phyloP scores from a whole-genome alignment of 371 early-diverging fungal genomes.

The Homolaphlyctis polyrhiza region DNA sequence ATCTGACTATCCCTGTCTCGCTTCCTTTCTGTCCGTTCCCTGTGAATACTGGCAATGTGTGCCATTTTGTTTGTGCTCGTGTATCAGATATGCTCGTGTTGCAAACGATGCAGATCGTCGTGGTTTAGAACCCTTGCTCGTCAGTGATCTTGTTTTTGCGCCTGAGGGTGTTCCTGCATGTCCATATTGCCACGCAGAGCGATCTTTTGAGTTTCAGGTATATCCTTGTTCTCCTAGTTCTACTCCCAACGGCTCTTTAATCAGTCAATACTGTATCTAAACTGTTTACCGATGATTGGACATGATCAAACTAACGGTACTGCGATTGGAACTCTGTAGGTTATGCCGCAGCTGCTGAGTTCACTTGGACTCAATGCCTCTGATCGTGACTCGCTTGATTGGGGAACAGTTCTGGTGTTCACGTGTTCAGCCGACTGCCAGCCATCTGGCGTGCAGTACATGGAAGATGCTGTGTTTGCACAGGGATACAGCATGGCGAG shows the following conservation, averaged over 20 bases:
- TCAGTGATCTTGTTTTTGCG: conserved; percentile 62
- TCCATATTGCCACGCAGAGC: conserved; percentile 63
- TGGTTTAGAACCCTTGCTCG: conserved; percentile 62
- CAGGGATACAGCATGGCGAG: conserved; percentile 58
- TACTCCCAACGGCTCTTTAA: too few species aligned
- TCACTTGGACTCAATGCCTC: conserved; percentile 71
- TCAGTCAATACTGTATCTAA: not conserved
- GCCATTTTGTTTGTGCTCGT: too few species aligned
- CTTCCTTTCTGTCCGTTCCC: too few species aligned
- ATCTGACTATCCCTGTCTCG: too few species aligned
- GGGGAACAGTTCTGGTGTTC: conserved; percentile 85
- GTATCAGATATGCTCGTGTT: conserved; percentile 1
- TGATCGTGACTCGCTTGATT: conserved; percentile 75
- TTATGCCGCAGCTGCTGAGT: conserved; percentile 80
- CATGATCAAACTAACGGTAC: too few species aligned
- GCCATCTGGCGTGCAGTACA: conserved; percentile 37
- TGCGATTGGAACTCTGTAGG: too few species aligned
- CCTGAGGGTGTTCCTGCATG: conserved; percentile 60
- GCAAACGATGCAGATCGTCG: conserved; percentile 9
- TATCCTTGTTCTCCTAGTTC: not conserved
- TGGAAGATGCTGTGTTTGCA: conserved; percentile 60
- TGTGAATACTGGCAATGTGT: too few species aligned
- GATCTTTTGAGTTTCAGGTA: conserved; percentile 92
- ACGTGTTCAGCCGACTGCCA: conserved; percentile 83
- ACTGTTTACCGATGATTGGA: not conserved